phyloP scores from a whole-genome alignment of 345 rosid genomes.

The Adansonia digitata region DNA sequence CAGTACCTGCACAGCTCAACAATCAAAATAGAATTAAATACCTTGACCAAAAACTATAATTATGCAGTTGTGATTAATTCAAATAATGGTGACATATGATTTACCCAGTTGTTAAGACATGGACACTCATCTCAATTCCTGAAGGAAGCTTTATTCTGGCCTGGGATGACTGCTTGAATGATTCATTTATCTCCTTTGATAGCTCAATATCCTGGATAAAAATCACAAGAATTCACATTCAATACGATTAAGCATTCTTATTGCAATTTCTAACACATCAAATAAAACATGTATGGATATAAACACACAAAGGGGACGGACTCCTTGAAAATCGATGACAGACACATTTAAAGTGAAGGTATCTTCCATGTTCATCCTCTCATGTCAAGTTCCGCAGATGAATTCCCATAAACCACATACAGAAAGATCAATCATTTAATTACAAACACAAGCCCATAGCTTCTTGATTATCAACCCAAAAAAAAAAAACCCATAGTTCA shows the following conservation, averaged over 20 bases:
- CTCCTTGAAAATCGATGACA: neutral
- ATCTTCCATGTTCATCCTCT: neutral
- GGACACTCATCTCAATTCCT: constrained; percentile 98
- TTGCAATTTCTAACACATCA: neutral
- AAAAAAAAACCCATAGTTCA: neutral
- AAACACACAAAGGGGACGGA: neutral
- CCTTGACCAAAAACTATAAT: neutral
- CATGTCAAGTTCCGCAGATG: neutral
- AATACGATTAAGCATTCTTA: constrained; percentile 6
- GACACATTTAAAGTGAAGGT: neutral
- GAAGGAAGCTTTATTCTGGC: constrained; percentile 94
- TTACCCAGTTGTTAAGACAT: constrained; percentile 95
- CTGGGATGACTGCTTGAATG: constrained; percentile 95
- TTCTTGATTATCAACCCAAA: neutral
- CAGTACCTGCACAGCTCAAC: constrained; percentile 68
- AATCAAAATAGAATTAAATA: constrained; percentile 15
- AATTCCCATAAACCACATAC: neutral
- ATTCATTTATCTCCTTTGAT: constrained; percentile 95
- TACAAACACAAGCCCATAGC: neutral
- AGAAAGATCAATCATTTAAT: neutral
- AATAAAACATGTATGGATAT: neutral
- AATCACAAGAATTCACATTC: constrained; percentile 12
- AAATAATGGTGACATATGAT: constrained; percentile 8
- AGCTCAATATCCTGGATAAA: constrained; percentile 81
- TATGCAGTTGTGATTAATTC: neutral